These are phyloP conservation scores for Alternaria triticina DNA, from an alignment of 2,329 filamentous ascomycete genomes.

Conservation along the genomic window DNA sequence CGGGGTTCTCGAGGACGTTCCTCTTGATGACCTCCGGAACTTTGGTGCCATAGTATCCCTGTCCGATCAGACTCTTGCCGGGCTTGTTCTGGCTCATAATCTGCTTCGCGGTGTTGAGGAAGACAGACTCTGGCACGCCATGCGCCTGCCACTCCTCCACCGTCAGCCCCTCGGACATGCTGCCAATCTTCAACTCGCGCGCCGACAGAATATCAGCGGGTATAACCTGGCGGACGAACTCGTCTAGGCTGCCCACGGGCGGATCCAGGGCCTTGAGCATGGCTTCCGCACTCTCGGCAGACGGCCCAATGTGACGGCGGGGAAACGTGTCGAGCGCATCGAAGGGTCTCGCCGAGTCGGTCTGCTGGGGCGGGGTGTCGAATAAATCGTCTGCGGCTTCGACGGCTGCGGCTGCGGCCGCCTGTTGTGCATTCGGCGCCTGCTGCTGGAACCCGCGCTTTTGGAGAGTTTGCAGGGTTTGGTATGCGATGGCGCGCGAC, in stretches of 20 bases:
- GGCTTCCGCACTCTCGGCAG: constrained; percentile 68
- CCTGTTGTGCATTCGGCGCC: constrained; percentile 22
- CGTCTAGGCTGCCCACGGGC: constrained; percentile 74
- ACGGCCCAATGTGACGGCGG: constrained; percentile 86
- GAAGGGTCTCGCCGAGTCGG: constrained; percentile 39
- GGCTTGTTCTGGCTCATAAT: constrained; percentile 68
- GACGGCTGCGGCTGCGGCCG: constrained; percentile 24
- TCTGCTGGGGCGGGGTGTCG: constrained; percentile 31
- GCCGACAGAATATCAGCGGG: constrained; percentile 78
- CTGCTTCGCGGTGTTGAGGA: constrained; percentile 60
- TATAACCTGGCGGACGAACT: constrained; percentile 84
- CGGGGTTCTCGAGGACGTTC: constrained; percentile 90
- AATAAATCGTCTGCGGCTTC: constrained; percentile 40
- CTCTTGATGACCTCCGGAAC: constrained; percentile 90
- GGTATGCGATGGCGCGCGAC: constrained; percentile 22
- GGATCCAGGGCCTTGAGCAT: constrained; percentile 85
- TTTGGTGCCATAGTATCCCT: constrained; percentile 86
- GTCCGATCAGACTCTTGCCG: constrained; percentile 76
- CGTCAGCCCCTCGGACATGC: constrained; percentile 39
- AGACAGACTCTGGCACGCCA: constrained; percentile 63
- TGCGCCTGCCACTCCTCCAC: constrained; percentile 48
- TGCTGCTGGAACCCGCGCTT: constrained; percentile 34
- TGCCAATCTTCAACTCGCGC: constrained; percentile 64
- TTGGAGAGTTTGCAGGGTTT: constrained; percentile 22
- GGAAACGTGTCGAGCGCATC: constrained; percentile 70